Base-by-base conservation (phyloP, 768 basidiomycete species). In the Leccinum rimulosum region DNA sequence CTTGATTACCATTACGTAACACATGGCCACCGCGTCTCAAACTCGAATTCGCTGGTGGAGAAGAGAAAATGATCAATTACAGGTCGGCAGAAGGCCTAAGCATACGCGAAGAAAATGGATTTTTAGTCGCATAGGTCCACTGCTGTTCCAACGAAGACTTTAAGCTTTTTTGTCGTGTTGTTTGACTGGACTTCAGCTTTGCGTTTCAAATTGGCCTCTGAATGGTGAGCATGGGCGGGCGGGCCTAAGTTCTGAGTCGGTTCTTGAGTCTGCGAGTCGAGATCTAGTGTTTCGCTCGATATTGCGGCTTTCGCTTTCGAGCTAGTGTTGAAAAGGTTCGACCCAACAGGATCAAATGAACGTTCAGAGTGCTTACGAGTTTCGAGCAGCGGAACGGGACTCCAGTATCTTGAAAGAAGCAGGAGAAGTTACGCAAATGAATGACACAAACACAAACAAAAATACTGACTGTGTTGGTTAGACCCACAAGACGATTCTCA, bases 71-170 rank as follows among this genome's bases (percentile, higher is more conserved):
- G 28, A 30, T 45, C n/a, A 12, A 19, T 28, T 36, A 54, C 49
- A 61, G 31, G 25, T 38, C 33, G 28, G 11, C 17, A 40, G n/a
- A 27, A 47, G 25, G 50, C 38, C 50, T 53, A 38, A 48, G 53
- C 14, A 50, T 56, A 36, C 19, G 33, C 25, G 25, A 47, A 57
- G 47, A 43, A 27, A 22, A 48, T 12, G 47, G n/a, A 36, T 48
- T 43, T 50, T 73, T 73, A 92, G 72, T 92, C 89, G 33, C 87
- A 89, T 4, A 92, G 82, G 73, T 91, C 88, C 61, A 93, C 82
- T 52, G 81, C 84, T 57, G 78, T 71, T 43, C 84, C 83, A 43
- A 92, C 73, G 15, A 89, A 93, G 52, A 91, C 82, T 74, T 91
- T 93, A 60, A 85, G 65, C 67, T 82, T 89, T 77, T 90, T 91